Percentiles rank a stretch among this genome's conserved stretches.
These are phyloP conservation scores for Sungouiozyma ichnusensis DNA, from an alignment of 805 yeast species.

Conservation along the genomic window DNA sequence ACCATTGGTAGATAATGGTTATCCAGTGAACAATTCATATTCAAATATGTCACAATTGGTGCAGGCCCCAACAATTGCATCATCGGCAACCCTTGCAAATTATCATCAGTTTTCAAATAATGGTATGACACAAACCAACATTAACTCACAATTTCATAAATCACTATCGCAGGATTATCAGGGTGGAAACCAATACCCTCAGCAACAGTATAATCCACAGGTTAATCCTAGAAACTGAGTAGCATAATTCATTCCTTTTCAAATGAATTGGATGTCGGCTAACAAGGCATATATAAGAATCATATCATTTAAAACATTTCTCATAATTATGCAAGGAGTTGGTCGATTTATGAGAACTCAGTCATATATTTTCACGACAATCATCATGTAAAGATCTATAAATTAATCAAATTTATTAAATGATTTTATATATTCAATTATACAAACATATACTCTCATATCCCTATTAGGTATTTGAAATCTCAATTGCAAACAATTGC, in stretches of 20 bases:
- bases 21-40: slow-evolving; percentile 30
- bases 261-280: too few species aligned
- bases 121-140: neutral
- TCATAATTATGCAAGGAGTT: too few species aligned
- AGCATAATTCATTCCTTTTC: too few species aligned
- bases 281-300: too few species aligned
- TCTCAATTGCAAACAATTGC: too few species aligned
- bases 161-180: neutral
- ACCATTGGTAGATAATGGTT: slow-evolving; percentile 31
- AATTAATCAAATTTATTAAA: too few species aligned
- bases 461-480: neutral
- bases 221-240: neutral
- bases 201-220: neutral
- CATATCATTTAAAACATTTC: too few species aligned
- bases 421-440: neutral
- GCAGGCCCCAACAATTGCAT: neutral
- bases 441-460: neutral
- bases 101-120: neutral
- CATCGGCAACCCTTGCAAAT: neutral
- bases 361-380: too few species aligned
- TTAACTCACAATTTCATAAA: neutral
- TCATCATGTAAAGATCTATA: too few species aligned
- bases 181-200: neutral
- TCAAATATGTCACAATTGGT: neutral
- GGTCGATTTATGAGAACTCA: too few species aligned